These are phyloP conservation scores for Coniferiporia weirii DNA, from an alignment of 1,284 basidiomycete genomes.

Conservation along the genomic window DNA sequence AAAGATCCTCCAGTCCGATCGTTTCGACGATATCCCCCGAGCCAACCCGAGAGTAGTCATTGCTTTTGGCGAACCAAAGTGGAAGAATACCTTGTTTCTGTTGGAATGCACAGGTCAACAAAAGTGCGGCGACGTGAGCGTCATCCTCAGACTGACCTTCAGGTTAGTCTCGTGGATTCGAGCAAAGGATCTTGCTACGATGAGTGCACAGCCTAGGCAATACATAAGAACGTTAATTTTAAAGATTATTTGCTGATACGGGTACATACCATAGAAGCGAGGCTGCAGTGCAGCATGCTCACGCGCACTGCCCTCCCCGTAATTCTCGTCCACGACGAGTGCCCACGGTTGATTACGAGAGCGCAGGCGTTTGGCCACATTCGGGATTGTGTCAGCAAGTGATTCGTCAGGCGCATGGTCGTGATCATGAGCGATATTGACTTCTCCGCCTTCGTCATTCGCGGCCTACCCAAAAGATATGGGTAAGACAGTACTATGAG, in stretches of 20 bases:
- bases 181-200: slow-evolving; percentile 90
- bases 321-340: slow-evolving; percentile 92
- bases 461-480: slow-evolving; percentile 48
- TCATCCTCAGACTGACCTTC: slow-evolving; percentile 51
- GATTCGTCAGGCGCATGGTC: slow-evolving; percentile 43
- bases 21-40: slow-evolving; percentile 72
- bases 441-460: slow-evolving; percentile 88
- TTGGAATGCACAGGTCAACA: background rate
- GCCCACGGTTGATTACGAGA: slow-evolving; percentile 85
- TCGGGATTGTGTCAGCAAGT: slow-evolving; percentile 78
- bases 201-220: slow-evolving; percentile 69
- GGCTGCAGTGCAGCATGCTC: slow-evolving; percentile 98
- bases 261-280: slow-evolving; percentile 77
- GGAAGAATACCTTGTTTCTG: slow-evolving; percentile 95
- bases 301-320: slow-evolving; percentile 93
- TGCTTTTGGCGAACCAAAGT: slow-evolving; percentile 84
- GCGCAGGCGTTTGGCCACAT: slow-evolving; percentile 85
- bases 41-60: slow-evolving; percentile 78
- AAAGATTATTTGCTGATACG: background rate
- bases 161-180: slow-evolving; percentile 98
- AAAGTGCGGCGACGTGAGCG: background rate
- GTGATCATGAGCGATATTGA: slow-evolving; percentile 85
- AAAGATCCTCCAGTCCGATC: slow-evolving; percentile 48
- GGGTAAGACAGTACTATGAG: background rate
- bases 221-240: slow-evolving; percentile 2